These are phyloP conservation scores for Cutaneotrichosporon sp. DNA, from an alignment of 1,284 basidiomycete genomes.

Conservation along the genomic window DNA sequence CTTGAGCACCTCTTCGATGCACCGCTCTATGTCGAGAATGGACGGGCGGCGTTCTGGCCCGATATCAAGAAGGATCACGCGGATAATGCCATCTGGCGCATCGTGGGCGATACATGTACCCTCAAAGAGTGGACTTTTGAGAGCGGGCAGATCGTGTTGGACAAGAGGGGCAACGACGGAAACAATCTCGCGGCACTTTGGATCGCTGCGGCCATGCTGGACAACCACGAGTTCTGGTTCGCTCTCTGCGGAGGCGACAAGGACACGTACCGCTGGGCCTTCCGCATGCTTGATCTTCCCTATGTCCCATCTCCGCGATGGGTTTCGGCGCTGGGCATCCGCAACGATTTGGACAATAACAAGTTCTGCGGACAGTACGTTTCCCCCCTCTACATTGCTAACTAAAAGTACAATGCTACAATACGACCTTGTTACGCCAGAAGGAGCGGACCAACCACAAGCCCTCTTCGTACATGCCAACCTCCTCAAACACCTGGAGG, in stretches of 20 bases:
- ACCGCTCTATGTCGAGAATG: slow-evolving; percentile 44
- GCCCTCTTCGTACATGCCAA: slow-evolving; percentile 52
- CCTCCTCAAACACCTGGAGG: slow-evolving; percentile 54
- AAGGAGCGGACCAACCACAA: neutral
- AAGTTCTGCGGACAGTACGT: slow-evolving; percentile 53
- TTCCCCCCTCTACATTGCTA: neutral
- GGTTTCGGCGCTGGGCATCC: slow-evolving; percentile 51
- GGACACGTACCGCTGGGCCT: slow-evolving; percentile 56
- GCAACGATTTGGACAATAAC: slow-evolving; percentile 30
- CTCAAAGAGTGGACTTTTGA: slow-evolving; percentile 49
- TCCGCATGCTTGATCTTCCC: slow-evolving; percentile 50
- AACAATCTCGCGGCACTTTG: slow-evolving; percentile 56
- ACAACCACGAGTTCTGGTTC: slow-evolving; percentile 55
- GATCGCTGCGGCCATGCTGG: slow-evolving; percentile 46
- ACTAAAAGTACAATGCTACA: slow-evolving; percentile 39
- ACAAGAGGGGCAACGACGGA: slow-evolving; percentile 55
- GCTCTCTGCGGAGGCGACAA: slow-evolving; percentile 54
- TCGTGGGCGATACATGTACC: slow-evolving; percentile 53
- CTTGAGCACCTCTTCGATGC: slow-evolving; percentile 54
- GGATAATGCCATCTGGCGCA: slow-evolving; percentile 57
- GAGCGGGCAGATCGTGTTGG: slow-evolving; percentile 55
- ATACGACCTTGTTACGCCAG: slow-evolving; percentile 39
- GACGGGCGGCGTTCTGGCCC: slow-evolving; percentile 56
- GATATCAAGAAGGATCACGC: slow-evolving; percentile 56
- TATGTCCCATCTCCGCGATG: slow-evolving; percentile 52